These are phyloP conservation scores for Eleusine coracana DNA, from an alignment of 176 grass and related monocot species.

Conservation along the genomic window DNA sequence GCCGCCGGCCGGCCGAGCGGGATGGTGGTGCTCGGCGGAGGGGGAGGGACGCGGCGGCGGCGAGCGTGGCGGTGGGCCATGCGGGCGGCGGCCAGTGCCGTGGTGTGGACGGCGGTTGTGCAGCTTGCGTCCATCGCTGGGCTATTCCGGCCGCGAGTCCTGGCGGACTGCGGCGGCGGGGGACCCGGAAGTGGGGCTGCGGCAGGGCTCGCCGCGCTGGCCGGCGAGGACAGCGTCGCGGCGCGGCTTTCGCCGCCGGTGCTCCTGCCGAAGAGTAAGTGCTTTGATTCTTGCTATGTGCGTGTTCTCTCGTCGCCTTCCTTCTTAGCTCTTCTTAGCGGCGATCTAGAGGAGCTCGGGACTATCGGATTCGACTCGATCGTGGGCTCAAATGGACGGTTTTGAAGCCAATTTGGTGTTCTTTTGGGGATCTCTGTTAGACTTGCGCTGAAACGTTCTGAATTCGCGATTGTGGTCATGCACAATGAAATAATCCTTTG, in stretches of 20 bases:
- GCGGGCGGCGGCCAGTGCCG: constrained; percentile 77
- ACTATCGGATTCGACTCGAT: constrained; percentile 7
- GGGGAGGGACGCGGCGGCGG: constrained; percentile 25
- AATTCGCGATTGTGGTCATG: background rate
- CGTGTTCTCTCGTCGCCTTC: background rate
- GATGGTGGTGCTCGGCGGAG: constrained; percentile 25
- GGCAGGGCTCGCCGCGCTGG: constrained; percentile 49
- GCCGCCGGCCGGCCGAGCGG: constrained; percentile 1
- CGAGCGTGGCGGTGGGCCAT: constrained; percentile 73
- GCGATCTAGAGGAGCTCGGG: constrained; percentile 38
- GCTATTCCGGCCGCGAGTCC: constrained; percentile 63
- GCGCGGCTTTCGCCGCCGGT: constrained; percentile 59
- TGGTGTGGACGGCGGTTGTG: constrained; percentile 82
- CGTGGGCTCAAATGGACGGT: constrained; percentile 23
- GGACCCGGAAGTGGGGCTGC: constrained; percentile 12
- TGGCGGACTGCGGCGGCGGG: constrained; percentile 49
- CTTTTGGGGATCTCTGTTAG: background rate
- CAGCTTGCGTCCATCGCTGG: constrained; percentile 75
- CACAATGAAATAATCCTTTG: background rate
- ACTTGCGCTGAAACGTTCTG: background rate
- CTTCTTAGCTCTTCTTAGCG: background rate
- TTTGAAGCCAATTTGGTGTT: background rate
- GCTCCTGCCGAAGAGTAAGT: constrained; percentile 78
- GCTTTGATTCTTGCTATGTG: background rate
- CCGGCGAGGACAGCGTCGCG: constrained; percentile 51